phyloP scores from a whole-genome alignment of 441 rosid genomes.

The Gossypium gossypioides region DNA sequence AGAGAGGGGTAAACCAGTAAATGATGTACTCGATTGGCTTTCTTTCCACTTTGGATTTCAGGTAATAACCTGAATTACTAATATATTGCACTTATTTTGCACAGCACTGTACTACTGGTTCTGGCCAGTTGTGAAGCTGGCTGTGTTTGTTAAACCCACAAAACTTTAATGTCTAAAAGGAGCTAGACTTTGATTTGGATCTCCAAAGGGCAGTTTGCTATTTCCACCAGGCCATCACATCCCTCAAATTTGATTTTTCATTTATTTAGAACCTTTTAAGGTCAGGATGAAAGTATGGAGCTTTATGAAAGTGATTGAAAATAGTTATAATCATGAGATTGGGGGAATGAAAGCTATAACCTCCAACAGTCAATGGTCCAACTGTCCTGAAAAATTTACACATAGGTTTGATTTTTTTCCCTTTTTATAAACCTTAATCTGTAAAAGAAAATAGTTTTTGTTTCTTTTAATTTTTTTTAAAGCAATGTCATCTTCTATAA shows the following conservation, averaged over 20 bases:
- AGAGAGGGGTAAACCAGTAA: conserved; percentile 36
- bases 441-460: background rate
- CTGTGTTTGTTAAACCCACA: background rate
- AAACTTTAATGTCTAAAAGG: background rate
- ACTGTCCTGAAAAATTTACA: background rate
- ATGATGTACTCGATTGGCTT: conserved; percentile 92
- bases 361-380: background rate
- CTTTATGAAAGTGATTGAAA: background rate
- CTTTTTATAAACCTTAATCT: background rate
- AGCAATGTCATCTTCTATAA: background rate
- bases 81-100: background rate
- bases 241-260: background rate
- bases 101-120: conserved; percentile 1
- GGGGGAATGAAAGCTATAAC: background rate
- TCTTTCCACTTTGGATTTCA: conserved; percentile 88
- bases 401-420: background rate
- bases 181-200: background rate
- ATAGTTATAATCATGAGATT: background rate
- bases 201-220: background rate
- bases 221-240: background rate
- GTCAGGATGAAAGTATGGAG: background rate
- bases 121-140: background rate
- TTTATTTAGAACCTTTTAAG: conserved; percentile 3
- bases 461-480: background rate
- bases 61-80: conserved; percentile 33